These are phyloP conservation scores for Thelephora terrestris DNA, from an alignment of 1,284 basidiomycete species.

Conservation along the genomic window DNA sequence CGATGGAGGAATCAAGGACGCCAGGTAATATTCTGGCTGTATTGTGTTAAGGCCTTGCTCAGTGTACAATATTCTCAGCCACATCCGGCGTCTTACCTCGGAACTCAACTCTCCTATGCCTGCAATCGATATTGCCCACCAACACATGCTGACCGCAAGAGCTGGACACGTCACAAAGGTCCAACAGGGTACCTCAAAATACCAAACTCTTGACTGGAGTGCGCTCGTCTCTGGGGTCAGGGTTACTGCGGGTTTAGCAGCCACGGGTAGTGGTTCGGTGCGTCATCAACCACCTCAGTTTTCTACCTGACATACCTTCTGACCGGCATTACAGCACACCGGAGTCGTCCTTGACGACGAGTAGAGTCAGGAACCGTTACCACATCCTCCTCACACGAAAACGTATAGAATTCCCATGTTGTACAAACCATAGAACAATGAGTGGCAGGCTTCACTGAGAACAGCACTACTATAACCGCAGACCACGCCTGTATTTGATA, in stretches of 20 bases:
- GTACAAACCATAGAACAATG: background rate
- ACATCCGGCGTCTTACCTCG: constrained; percentile 50
- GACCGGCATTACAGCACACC: constrained; percentile 9
- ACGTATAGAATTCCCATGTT: background rate
- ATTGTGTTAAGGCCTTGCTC: background rate
- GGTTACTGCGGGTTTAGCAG: constrained; percentile 56
- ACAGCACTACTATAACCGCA: constrained; percentile 31
- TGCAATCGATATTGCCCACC: constrained; percentile 64
- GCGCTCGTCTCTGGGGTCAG: constrained; percentile 59
- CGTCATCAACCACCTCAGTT: constrained; percentile 5
- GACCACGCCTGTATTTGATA: constrained; percentile 67
- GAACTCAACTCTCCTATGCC: constrained; percentile 76
- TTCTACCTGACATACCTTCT: background rate
- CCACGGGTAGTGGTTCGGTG: constrained; percentile 41
- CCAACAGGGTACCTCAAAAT: constrained; percentile 33
- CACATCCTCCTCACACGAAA: background rate
- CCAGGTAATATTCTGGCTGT: constrained; percentile 28
- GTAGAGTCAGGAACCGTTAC: background rate
- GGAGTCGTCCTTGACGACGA: constrained; percentile 12
- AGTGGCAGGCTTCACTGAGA: background rate
- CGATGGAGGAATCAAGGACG: constrained; percentile 83
- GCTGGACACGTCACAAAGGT: constrained; percentile 47
- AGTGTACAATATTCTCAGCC: constrained; percentile 25
- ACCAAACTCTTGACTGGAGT: constrained; percentile 63
- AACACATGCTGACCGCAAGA: constrained; percentile 71